Percentiles rank a stretch among this genome's conserved stretches.
phyloP scores from a whole-genome alignment of 345 rosid genomes.

The Ceriops zippeliana region DNA sequence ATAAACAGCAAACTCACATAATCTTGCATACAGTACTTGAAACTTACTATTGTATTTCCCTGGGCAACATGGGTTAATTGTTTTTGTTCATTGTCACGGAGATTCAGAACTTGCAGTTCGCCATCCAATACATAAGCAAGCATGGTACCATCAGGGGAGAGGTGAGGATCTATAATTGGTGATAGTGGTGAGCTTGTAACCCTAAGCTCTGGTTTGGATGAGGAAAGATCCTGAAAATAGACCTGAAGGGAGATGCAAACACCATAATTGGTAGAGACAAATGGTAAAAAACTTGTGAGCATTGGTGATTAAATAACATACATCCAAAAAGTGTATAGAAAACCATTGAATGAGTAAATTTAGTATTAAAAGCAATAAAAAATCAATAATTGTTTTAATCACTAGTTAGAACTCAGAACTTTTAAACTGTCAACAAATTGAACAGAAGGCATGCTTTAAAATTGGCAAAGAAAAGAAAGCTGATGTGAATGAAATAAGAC shows the following conservation, averaged over 20 bases:
- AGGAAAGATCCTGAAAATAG: slow-evolving; percentile 70
- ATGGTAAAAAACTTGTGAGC: background rate
- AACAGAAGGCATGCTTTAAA: no score
- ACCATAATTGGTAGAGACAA: slow-evolving; percentile 1
- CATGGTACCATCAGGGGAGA: slow-evolving; percentile 82
- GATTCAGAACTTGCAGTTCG: slow-evolving; percentile 69
- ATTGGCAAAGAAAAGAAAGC: background rate
- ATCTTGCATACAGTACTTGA: slow-evolving; percentile 1
- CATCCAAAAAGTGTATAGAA: background rate
- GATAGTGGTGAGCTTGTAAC: slow-evolving; percentile 57
- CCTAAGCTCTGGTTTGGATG: slow-evolving; percentile 66
- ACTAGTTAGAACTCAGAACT: no score
- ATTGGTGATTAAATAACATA: background rate
- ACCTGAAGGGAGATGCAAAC: slow-evolving; percentile 38
- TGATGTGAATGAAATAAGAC: background rate
- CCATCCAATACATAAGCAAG: slow-evolving; percentile 65
- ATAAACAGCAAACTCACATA: background rate
- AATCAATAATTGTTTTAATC: no score
- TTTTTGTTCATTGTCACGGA: slow-evolving; percentile 47
- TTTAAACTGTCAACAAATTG: no score
- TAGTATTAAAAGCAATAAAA: no score
- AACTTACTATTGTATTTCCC: slow-evolving; percentile 57
- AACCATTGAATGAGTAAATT: no score
- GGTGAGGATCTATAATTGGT: slow-evolving; percentile 77
- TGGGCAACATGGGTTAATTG: slow-evolving; percentile 71